Evolutionary conservation across 768 basidiomycete species (phyloP).

Genomic region (Suillus bovinus): DNA sequence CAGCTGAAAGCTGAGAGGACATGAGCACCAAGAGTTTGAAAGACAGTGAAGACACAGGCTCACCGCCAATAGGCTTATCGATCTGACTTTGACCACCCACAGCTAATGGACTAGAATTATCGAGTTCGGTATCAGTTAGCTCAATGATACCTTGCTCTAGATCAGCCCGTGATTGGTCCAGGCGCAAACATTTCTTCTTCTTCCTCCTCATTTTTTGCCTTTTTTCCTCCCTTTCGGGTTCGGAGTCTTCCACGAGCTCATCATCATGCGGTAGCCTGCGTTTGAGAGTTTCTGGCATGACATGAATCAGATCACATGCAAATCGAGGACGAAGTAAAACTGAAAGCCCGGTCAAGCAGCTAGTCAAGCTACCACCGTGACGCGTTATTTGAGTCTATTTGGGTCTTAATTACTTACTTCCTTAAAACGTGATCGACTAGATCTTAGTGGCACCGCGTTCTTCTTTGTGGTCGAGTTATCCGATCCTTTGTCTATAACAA

Average conservation of each 20-base stretch:
- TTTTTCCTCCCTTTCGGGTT: slow-evolving; percentile 60
- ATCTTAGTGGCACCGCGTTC: neutral
- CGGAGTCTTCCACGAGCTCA: slow-evolving; percentile 67
- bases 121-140: neutral
- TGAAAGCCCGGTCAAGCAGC: too few species aligned
- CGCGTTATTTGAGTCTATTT: slow-evolving; percentile 48
- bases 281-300: neutral
- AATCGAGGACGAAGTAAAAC: neutral
- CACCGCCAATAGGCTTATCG: neutral
- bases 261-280: slow-evolving; percentile 5
- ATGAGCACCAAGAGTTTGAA: neutral
- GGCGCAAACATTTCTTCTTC: slow-evolving; percentile 12
- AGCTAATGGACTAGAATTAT: neutral
- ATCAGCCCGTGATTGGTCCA: neutral
- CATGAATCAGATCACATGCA: neutral
- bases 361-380: too few species aligned
- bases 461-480: slow-evolving; percentile 8
- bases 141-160: slow-evolving; percentile 1
- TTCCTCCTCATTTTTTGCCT: slow-evolving; percentile 23
- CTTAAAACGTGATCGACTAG: slow-evolving; percentile 12
- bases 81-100: neutral
- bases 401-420: slow-evolving; percentile 9
- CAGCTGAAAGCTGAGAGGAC: neutral
- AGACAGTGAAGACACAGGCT: neutral
- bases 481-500: slow-evolving; percentile 8